These are phyloP conservation scores for Boletus vermiculosoides DNA, from an alignment of 768 basidiomycete genomes.

Conservation along the genomic window DNA sequence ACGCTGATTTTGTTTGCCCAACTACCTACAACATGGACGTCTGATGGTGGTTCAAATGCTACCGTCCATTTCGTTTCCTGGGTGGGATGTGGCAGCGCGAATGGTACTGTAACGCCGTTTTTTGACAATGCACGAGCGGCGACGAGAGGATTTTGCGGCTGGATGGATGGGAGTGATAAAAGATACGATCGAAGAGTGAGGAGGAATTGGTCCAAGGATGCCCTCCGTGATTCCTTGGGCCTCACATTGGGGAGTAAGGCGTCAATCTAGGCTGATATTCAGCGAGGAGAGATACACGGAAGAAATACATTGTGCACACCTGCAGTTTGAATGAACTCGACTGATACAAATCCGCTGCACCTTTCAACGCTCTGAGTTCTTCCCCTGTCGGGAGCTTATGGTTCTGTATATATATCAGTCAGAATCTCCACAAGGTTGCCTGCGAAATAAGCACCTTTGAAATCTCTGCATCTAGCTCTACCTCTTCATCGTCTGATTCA, in stretches of 20 bases:
- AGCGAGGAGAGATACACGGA: background rate
- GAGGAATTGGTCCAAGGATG: constrained; percentile 68
- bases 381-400: constrained; percentile 62
- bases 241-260: constrained; percentile 75
- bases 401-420: constrained; percentile 15
- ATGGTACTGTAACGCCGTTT: constrained; percentile 62
- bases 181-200: constrained; percentile 66
- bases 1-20: constrained; percentile 81
- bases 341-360: constrained; percentile 69
- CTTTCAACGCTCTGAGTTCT: constrained; percentile 70
- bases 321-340: constrained; percentile 86
- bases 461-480: background rate
- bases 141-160: constrained; percentile 62
- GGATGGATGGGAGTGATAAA: constrained; percentile 52
- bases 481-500: background rate
- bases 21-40: constrained; percentile 78
- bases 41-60: constrained; percentile 71
- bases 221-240: constrained; percentile 52
- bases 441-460: constrained; percentile 16
- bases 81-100: constrained; percentile 64
- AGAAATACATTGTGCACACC: constrained; percentile 38
- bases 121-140: constrained; percentile 57
- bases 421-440: background rate
- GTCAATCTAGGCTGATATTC: constrained; percentile 55
- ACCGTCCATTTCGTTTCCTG: constrained; percentile 90